Percentiles rank a stretch among this genome's conserved stretches.
These are phyloP conservation scores for Massariosphaeria phaeospora DNA, from an alignment of 495 filamentous ascomycete species.

Conservation along the genomic window DNA sequence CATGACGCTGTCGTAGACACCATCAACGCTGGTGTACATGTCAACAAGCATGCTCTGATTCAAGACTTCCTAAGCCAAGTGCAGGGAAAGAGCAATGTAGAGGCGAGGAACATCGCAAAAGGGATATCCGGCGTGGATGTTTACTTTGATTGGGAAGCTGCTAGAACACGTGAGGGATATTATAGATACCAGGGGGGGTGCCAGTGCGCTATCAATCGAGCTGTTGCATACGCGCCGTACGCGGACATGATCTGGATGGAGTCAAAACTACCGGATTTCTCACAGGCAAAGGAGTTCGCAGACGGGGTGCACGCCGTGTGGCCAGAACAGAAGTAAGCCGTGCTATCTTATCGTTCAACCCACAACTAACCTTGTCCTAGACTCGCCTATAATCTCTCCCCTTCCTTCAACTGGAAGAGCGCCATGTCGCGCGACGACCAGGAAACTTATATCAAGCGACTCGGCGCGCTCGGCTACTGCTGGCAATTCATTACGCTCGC, in stretches of 20 bases:
- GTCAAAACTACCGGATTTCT: conserved; percentile 88
- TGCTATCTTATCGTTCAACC: not conserved
- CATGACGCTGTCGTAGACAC: conserved; percentile 78
- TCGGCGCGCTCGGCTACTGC: conserved; percentile 85
- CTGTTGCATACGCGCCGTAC: conserved; percentile 88
- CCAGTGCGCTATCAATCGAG: conserved; percentile 86
- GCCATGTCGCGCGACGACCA: conserved; percentile 92
- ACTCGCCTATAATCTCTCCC: conserved; percentile 94
- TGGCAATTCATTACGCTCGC: conserved; percentile 99
- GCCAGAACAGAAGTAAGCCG: conserved; percentile 92
- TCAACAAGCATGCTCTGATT: conserved; percentile 63
- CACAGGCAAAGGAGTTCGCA: conserved; percentile 91
- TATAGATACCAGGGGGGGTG: conserved; percentile 90
- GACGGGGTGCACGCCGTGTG: conserved; percentile 88
- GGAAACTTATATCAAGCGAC: conserved; percentile 91
- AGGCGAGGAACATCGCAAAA: conserved; percentile 79
- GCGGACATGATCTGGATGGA: conserved; percentile 99
- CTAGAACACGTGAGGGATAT: conserved; percentile 88
- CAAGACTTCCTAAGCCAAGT: conserved; percentile 58
- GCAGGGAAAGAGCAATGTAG: conserved; percentile 80
- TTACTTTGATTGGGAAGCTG: conserved; percentile 87
- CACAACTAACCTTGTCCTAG: conserved; percentile 43
- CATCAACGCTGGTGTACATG: conserved; percentile 61
- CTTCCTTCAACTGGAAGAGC: conserved; percentile 99
- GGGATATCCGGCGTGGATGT: conserved; percentile 75